Conservation (phyloP, 169 alveolate species). For the Plasmodium cynomolgi region DNA sequence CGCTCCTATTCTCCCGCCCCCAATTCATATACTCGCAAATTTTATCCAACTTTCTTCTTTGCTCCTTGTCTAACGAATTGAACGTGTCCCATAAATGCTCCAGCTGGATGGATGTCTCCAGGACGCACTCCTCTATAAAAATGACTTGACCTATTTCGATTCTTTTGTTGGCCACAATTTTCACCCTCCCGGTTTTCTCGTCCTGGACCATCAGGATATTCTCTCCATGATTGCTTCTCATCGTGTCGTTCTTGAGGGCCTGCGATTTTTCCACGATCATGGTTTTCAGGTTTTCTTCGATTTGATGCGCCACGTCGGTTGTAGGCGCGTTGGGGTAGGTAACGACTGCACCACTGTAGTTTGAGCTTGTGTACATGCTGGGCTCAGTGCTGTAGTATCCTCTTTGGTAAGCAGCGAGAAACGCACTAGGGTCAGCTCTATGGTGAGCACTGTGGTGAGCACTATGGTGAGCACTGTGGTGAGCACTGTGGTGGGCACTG, state of each 20-base stretch:
- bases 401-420: neutral
- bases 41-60: constrained; percentile 7
- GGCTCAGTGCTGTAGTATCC: neutral
- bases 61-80: neutral
- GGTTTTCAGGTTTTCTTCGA: neutral
- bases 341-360: neutral
- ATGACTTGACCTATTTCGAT: constrained; percentile 55
- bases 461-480: neutral
- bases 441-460: neutral
- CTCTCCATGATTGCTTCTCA: constrained; percentile 18
- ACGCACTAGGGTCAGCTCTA: neutral
- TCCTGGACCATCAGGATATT: constrained; percentile 55
- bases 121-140: constrained; percentile 36
- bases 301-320: neutral
- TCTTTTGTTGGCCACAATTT: constrained; percentile 58
- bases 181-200: constrained; percentile 17
- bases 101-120: constrained; percentile 70
- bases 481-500: neutral
- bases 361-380: neutral
- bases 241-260: neutral
- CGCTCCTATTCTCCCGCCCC: constrained; percentile 29
- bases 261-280: constrained; percentile 13
- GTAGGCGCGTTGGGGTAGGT: neutral
- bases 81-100: constrained; percentile 55
- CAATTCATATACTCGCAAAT: constrained; percentile 30